phyloP scores from a whole-genome alignment of 495 filamentous ascomycete genomes.

The Bacidia rubella region DNA sequence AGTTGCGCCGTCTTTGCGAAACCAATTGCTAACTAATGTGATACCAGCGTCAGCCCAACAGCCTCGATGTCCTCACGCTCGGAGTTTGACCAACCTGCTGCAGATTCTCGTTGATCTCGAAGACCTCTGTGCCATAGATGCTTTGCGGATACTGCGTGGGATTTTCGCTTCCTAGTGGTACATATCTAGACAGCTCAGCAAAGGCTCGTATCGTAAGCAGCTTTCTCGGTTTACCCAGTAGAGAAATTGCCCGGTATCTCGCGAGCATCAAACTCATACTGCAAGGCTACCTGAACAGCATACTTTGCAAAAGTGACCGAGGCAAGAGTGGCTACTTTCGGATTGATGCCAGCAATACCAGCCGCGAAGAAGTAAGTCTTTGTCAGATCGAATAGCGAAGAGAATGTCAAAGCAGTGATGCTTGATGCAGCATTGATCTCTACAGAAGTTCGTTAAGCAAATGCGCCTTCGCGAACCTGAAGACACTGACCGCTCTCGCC shows the following conservation, averaged over 20 bases:
- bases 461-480: not conserved
- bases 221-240: constrained; percentile 27
- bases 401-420: constrained; percentile 44
- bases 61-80: constrained; percentile 75
- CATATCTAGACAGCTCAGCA: constrained; percentile 26
- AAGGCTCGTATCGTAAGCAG: constrained; percentile 14
- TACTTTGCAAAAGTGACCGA: constrained; percentile 54
- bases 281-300: constrained; percentile 56
- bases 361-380: constrained; percentile 58
- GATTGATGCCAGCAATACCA: constrained; percentile 62
- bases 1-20: constrained; percentile 45
- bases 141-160: constrained; percentile 46
- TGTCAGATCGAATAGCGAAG: constrained; percentile 47
- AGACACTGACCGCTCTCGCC: constrained; percentile 25
- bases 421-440: constrained; percentile 67
- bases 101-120: constrained; percentile 54
- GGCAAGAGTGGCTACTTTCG: constrained; percentile 46
- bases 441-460: constrained; percentile 5
- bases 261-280: constrained; percentile 61
- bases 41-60: constrained; percentile 52
- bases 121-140: constrained; percentile 67
- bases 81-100: too few species aligned
- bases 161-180: constrained; percentile 40
- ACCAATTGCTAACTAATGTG: constrained; percentile 40
- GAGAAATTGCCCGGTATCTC: constrained; percentile 52